phyloP scores from a whole-genome alignment of 306 rosid species.

The Lupinus albus region DNA sequence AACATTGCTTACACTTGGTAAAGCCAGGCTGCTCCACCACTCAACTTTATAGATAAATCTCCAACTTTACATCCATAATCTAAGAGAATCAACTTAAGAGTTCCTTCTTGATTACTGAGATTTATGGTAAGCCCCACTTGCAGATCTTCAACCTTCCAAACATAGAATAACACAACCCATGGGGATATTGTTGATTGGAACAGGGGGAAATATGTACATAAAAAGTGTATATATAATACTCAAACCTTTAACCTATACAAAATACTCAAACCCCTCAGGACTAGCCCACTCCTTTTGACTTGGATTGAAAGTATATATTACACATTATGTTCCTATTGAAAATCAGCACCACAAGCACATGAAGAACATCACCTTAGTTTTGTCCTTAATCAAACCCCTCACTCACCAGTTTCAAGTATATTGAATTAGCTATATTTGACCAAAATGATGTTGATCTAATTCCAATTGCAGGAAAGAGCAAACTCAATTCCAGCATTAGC shows the following conservation, averaged over 20 bases:
- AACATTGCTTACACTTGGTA: slow-evolving; percentile 73
- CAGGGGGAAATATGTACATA: neutral
- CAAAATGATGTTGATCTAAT: slow-evolving; percentile 27
- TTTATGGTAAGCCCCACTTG: slow-evolving; percentile 63
- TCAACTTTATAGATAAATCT: slow-evolving; percentile 59
- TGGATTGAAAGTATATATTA: neutral
- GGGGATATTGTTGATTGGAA: slow-evolving; percentile 26
- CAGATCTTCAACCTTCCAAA: slow-evolving; percentile 73
- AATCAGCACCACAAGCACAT: no score
- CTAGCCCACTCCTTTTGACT: neutral
- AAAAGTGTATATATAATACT: neutral
- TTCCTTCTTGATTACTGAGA: slow-evolving; percentile 68
- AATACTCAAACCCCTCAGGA: neutral
- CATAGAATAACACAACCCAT: slow-evolving; percentile 39
- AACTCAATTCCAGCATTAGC: slow-evolving; percentile 6
- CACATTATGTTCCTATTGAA: no score
- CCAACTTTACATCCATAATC: slow-evolving; percentile 73
- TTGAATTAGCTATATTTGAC: neutral
- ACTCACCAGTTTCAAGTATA: slow-evolving; percentile 14
- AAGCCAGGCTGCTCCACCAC: slow-evolving; percentile 95
- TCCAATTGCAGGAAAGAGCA: slow-evolving; percentile 7
- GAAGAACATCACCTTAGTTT: no score
- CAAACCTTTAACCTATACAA: neutral
- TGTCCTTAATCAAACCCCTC: neutral
- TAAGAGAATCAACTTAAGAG: slow-evolving; percentile 59